phyloP scores from a whole-genome alignment of 805 yeast genomes.

The Candida qinlingensis region DNA sequence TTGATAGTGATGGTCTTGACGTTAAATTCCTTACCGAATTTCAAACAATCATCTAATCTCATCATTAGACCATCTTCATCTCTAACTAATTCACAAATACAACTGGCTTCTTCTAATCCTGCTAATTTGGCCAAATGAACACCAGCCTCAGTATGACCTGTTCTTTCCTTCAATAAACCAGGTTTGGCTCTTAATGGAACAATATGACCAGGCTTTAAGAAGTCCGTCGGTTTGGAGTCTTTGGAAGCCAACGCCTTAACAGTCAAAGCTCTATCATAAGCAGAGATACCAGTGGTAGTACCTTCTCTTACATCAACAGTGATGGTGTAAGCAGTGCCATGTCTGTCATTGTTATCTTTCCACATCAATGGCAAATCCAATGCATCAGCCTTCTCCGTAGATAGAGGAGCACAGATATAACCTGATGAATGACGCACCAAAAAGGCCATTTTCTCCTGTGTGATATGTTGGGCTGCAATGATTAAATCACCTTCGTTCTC shows the following conservation, averaged over 20 bases:
- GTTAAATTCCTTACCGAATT: slow-evolving; percentile 55
- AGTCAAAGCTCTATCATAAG: slow-evolving; percentile 88
- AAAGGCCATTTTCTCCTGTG: slow-evolving; percentile 89
- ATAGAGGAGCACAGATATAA: slow-evolving; percentile 87
- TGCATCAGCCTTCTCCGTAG: slow-evolving; percentile 70
- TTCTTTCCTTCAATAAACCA: slow-evolving; percentile 73
- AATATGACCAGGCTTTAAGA: slow-evolving; percentile 90
- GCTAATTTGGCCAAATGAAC: slow-evolving; percentile 79
- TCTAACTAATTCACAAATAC: slow-evolving; percentile 88
- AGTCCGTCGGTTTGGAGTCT: slow-evolving; percentile 50
- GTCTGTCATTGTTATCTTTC: slow-evolving; percentile 60
- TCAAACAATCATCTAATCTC: slow-evolving; percentile 80
- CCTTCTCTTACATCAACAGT: slow-evolving; percentile 84
- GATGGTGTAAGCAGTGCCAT: slow-evolving; percentile 94
- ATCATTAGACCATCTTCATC: slow-evolving; percentile 95
- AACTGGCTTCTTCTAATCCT: slow-evolving; percentile 80
- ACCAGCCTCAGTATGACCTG: slow-evolving; percentile 97
- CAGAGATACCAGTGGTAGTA: slow-evolving; percentile 95
- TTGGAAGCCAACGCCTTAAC: slow-evolving; percentile 65
- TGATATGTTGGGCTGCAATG: slow-evolving; percentile 79
- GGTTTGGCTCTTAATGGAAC: slow-evolving; percentile 88
- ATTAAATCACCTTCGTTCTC: slow-evolving; percentile 98
- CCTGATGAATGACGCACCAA: slow-evolving; percentile 85
- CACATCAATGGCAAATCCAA: slow-evolving; percentile 76
- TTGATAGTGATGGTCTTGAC: slow-evolving; percentile 78